Percentiles rank a stretch among this genome's conserved stretches.
These are phyloP conservation scores for Nicotiana rustica DNA, from an alignment of 305 asterid genomes.

Conservation along the genomic window DNA sequence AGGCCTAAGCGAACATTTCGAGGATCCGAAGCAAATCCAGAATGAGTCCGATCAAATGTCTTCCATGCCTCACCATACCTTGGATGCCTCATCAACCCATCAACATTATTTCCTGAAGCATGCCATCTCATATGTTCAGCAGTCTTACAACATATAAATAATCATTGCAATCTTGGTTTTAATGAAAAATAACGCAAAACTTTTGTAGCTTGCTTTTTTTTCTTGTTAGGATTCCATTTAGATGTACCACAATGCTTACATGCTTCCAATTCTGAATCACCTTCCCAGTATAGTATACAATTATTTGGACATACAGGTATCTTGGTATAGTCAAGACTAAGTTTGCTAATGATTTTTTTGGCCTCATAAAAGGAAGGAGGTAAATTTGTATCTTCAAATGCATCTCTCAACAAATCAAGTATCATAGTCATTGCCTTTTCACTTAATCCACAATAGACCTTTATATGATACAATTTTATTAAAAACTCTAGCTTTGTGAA, in stretches of 20 bases:
- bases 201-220: not conserved
- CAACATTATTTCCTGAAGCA: not conserved
- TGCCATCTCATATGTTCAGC: slow-evolving; percentile 14
- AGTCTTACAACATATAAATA: not conserved
- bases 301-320: slow-evolving; percentile 11
- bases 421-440: too few species aligned
- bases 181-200: not conserved
- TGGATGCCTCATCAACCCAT: slow-evolving; percentile 25
- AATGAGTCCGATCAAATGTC: not conserved
- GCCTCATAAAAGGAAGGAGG: slow-evolving; percentile 17
- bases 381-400: not conserved
- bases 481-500: too few species aligned
- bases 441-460: too few species aligned
- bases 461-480: too few species aligned
- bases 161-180: not conserved
- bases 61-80: too few species aligned
- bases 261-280: not conserved
- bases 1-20: too few species aligned
- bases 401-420: too few species aligned
- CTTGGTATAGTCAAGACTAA: slow-evolving; percentile 7
- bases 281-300: not conserved
- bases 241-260: not conserved
- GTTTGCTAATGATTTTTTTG: not conserved
- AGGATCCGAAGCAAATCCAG: not conserved
- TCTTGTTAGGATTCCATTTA: not conserved